A percentile compares a stretch with the other conserved stretches of the same genome.
Conservation (phyloP, 2,329 filamentous ascomycete genomes). For the Ophiostoma tasmaniense region DNA sequence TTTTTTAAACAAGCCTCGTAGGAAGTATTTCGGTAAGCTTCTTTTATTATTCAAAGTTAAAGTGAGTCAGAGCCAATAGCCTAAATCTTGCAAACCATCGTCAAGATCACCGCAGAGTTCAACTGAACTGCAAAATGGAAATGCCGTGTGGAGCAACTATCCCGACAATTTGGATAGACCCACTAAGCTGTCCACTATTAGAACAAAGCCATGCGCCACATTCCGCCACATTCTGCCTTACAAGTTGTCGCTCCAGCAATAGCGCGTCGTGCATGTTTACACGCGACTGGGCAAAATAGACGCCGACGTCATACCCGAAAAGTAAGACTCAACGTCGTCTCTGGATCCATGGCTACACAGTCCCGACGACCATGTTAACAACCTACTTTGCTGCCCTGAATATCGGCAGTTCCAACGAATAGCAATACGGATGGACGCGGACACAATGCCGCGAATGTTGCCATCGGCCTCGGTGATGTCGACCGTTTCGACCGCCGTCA, state of each 20-base stretch:
- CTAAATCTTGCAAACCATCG: not conserved
- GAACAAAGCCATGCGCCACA: not conserved
- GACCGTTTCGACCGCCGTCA: slow-evolving; percentile 31
- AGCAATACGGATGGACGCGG: not conserved
- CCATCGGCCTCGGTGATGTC: not conserved
- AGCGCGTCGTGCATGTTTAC: not conserved
- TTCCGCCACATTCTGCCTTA: not conserved
- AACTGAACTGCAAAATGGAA: not conserved
- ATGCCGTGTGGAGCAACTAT: not conserved
- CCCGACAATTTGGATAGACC: not conserved
- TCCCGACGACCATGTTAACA: not conserved
- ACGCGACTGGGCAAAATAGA: slow-evolving; percentile 1
- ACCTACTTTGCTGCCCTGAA: not conserved
- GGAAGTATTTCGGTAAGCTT: too few species aligned
- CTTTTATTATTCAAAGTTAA: not conserved
- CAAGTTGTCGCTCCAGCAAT: not conserved
- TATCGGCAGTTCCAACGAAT: not conserved
- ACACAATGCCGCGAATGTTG: not conserved
- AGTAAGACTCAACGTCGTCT: not conserved
- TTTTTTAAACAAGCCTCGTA: too few species aligned
- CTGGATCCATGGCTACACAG: not conserved
- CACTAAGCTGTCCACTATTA: not conserved
- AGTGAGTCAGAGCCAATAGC: not conserved
- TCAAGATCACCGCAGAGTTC: not conserved
- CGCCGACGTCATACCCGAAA: not conserved